Evolutionary conservation across 2,329 filamentous ascomycete genomes (phyloP), one percentile per base, ranked within the genome.

Genomic region (Tricladium varicosporioides): DNA sequence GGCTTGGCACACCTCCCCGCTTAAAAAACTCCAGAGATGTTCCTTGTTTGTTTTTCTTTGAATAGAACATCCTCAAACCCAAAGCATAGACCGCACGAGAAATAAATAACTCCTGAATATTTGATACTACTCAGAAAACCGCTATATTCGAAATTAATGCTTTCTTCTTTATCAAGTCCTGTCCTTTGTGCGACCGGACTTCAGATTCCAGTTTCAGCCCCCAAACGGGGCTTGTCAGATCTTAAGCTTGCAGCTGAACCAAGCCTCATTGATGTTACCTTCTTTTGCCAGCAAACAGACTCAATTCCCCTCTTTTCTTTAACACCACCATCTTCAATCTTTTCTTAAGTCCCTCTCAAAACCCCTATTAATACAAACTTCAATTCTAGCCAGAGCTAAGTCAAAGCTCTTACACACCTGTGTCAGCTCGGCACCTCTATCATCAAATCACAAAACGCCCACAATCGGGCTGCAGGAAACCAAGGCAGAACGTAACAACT

Each of bases 221-320:
- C 49, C 49, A 51, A 27, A 32, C 11, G 14, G 19, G 33, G 49
- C 49, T 44, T 51, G 49, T 42, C 48, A 51, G 53, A 55, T 48
- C 4, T 19, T 36, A 15, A 42, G 53, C 15, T 10, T 36, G 8
- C 19, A 54, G 53, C 53, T 47, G 46, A 33, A 40, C 36, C 36
- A 48, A 43, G 27, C 46, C 19, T 53, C 16, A 16, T 18, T 45
- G n/a, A n/a, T 42, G 11, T 10, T 13, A 18, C 36, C 22, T 27
- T 11, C 36, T 40, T 46, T 36, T 18, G 14, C 40, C n/a, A 48
- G 31, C 42, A 40, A 22, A 18, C n/a, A 11, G 36, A 2, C n/a
- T 40, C 22, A 13, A 43, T 10, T 15, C 52, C 18, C 31, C 19
- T 46, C 16, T 49, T 45, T 22, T 33, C 46, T 33, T 42, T 36